phyloP scores from a whole-genome alignment of 2,329 filamentous ascomycete species.

The Pochonia chlamydosporia region DNA sequence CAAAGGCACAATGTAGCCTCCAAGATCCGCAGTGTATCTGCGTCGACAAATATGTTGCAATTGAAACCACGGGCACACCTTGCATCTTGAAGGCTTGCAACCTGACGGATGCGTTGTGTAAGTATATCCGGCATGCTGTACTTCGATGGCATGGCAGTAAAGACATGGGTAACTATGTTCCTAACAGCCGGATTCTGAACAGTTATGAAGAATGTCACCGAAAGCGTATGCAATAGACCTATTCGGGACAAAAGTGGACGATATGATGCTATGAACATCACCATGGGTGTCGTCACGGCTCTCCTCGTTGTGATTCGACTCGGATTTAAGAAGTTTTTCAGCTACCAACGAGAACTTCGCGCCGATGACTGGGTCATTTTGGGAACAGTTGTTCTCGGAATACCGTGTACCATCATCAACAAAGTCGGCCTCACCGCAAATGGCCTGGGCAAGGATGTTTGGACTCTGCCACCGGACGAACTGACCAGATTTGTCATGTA shows the following conservation, averaged over 20 bases:
- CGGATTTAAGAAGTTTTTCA: constrained; percentile 18
- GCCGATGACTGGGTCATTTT: constrained; percentile 25
- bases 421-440: constrained; percentile 16
- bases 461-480: constrained; percentile 21
- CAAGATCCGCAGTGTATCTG: constrained; percentile 28
- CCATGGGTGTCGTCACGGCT: constrained; percentile 12
- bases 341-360: constrained; percentile 22
- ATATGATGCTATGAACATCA: constrained; percentile 8
- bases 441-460: constrained; percentile 27
- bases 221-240: constrained; percentile 2
- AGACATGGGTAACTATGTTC: background rate
- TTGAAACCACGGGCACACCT: constrained; percentile 14
- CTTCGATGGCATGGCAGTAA: too few species aligned
- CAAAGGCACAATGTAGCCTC: constrained; percentile 11
- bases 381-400: constrained; percentile 12
- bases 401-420: constrained; percentile 18
- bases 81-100: constrained; percentile 19
- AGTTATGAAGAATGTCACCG: constrained; percentile 6
- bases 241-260: constrained; percentile 3
- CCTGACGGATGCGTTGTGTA: constrained; percentile 19
- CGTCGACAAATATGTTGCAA: constrained; percentile 14
- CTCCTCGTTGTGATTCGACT: constrained; percentile 14
- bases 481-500: constrained; percentile 19
- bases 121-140: too few species aligned
- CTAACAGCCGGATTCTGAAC: background rate